These are phyloP conservation scores for Kandelia obovata DNA, from an alignment of 345 rosid genomes.

Conservation along the genomic window DNA sequence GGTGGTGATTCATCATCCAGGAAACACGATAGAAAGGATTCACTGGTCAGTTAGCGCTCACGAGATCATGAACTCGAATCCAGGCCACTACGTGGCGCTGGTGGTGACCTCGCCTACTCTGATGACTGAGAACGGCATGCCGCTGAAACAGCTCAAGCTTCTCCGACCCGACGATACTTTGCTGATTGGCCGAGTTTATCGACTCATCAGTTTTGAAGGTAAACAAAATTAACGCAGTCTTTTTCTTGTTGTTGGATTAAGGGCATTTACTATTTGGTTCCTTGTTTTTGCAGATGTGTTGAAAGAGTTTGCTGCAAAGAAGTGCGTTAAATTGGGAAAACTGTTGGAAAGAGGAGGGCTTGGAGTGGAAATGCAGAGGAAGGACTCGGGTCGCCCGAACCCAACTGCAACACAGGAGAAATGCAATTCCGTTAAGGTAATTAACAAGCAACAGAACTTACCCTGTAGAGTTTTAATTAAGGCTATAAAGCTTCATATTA, in stretches of 20 bases:
- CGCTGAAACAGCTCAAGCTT: slow-evolving; percentile 77
- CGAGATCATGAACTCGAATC: slow-evolving; percentile 65
- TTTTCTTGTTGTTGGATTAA: background rate
- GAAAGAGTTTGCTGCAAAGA: slow-evolving; percentile 71
- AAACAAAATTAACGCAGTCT: background rate
- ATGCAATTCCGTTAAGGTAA: slow-evolving; percentile 23
- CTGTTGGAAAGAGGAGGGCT: slow-evolving; percentile 47
- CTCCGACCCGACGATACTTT: slow-evolving; percentile 69
- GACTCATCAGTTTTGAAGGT: slow-evolving; percentile 85
- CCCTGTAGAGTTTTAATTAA: background rate
- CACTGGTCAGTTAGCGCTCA: slow-evolving; percentile 72
- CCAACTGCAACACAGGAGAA: slow-evolving; percentile 22
- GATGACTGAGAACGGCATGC: slow-evolving; percentile 42
- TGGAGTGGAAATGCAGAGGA: slow-evolving; percentile 30
- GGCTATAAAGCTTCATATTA: no score
- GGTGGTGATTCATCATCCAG: slow-evolving; percentile 75
- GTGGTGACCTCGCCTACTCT: slow-evolving; percentile 46
- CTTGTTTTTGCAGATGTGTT: slow-evolving; percentile 47
- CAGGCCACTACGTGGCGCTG: slow-evolving; percentile 82
- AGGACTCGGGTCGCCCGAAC: slow-evolving; percentile 16
- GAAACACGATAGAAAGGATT: slow-evolving; percentile 61
- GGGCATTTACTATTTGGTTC: background rate
- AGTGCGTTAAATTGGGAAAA: slow-evolving; percentile 68
- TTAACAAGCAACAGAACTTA: background rate
- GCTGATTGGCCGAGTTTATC: slow-evolving; percentile 64